Conservation (phyloP, 305 asterid species). For the Solanum hybrid region DNA sequence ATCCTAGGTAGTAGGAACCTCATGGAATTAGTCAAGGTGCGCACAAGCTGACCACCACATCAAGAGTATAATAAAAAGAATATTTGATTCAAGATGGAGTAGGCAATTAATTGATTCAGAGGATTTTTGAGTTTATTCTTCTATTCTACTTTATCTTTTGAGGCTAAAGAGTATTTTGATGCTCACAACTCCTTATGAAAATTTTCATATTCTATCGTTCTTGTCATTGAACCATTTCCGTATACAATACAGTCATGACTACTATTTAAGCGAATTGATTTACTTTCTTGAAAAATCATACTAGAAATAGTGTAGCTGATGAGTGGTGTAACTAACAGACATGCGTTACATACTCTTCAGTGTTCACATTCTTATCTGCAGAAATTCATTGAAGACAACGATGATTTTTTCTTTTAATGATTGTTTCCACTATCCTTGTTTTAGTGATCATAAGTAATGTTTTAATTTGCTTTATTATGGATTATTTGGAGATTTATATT, state of each 20-base stretch:
- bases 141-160: background rate
- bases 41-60: background rate
- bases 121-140: background rate
- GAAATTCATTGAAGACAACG: background rate
- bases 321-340: background rate
- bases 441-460: background rate
- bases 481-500: background rate
- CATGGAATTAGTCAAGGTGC: background rate
- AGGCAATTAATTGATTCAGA: background rate
- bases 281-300: background rate
- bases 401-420: background rate
- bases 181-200: background rate
- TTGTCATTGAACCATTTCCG: background rate
- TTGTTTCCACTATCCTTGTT: background rate
- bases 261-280: background rate
- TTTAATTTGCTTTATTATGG: background rate
- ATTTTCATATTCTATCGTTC: background rate
- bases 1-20: background rate
- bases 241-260: background rate
- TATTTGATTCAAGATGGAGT: background rate
- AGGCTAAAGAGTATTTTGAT: background rate
- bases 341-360: background rate
- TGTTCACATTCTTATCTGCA: background rate
- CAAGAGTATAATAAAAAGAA: background rate
- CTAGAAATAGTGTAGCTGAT: background rate